phyloP scores from a whole-genome alignment of 495 filamentous ascomycete species.

The Elasticomyces elasticus region DNA sequence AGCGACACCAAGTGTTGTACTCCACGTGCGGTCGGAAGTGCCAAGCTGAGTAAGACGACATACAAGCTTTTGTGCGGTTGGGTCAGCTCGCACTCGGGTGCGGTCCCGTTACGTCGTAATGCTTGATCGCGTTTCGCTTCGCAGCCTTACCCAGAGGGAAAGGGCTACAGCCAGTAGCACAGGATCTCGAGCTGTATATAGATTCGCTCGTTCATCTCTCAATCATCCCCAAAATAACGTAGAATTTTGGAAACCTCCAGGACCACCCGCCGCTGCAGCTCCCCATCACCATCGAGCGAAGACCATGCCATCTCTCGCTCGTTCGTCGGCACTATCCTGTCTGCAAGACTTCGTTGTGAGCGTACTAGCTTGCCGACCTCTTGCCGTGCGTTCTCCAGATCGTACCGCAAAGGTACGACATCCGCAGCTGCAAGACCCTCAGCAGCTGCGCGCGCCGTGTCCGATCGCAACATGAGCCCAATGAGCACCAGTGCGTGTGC shows the following conservation, averaged over 20 bases:
- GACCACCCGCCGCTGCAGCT: constrained; percentile 44
- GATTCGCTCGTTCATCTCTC: not conserved
- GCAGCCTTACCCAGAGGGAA: no score
- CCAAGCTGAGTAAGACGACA: no score
- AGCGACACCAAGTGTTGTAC: no score
- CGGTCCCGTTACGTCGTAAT: no score
- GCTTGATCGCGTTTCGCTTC: no score
- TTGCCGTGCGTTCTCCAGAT: constrained; percentile 56
- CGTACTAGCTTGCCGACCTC: constrained; percentile 65
- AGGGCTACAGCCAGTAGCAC: no score
- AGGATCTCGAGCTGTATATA: not conserved
- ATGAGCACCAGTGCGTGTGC: constrained; percentile 67
- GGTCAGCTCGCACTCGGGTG: no score
- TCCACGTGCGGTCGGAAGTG: no score
- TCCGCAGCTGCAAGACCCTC: constrained; percentile 48
- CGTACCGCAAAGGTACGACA: constrained; percentile 63
- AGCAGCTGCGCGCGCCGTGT: constrained; percentile 49
- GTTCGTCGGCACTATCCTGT: constrained; percentile 59
- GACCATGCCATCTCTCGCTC: constrained; percentile 57
- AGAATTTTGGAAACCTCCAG: constrained; percentile 57
- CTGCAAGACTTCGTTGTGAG: constrained; percentile 45
- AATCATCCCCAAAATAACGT: constrained; percentile 17
- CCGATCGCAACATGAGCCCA: constrained; percentile 50
- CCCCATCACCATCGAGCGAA: constrained; percentile 20
- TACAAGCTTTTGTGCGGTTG: no score